phyloP scores from a whole-genome alignment of 345 rosid species.

The Brassica juncea region DNA sequence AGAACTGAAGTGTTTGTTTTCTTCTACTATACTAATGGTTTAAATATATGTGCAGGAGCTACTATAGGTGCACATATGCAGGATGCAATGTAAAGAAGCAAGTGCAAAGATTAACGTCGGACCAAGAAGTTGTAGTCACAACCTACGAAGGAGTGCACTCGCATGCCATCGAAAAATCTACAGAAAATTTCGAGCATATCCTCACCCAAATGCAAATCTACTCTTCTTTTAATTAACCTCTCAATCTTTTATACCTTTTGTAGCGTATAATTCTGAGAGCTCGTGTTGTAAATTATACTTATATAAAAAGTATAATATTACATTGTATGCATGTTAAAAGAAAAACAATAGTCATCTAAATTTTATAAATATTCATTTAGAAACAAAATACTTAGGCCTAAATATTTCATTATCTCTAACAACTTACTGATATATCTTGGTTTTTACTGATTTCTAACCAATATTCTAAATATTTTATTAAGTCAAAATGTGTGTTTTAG shows the following conservation, averaged over 20 bases:
- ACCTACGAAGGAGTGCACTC: conserved; percentile 93
- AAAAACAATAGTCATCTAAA: not conserved
- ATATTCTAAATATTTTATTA: conserved; percentile 9
- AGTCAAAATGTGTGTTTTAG: not conserved
- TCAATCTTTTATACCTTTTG: conserved; percentile 27
- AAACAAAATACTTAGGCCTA: not conserved
- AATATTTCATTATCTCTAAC: not conserved
- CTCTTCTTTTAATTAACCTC: conserved; percentile 40
- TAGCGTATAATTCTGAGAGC: conserved; percentile 1
- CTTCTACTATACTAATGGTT: not conserved
- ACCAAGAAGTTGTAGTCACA: conserved; percentile 88
- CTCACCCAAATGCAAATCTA: conserved; percentile 86
- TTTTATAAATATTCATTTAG: not conserved
- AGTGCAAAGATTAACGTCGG: conserved; percentile 75
- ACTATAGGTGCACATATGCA: conserved; percentile 79
- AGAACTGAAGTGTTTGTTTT: not conserved
- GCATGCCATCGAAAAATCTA: conserved; percentile 71
- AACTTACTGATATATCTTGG: not conserved
- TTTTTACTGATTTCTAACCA: not conserved
- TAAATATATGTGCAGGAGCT: conserved; percentile 46
- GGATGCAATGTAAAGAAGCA: conserved; percentile 98
- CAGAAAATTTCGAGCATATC: conserved; percentile 87
- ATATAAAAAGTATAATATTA: not conserved
- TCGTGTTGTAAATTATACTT: conserved; percentile 21
- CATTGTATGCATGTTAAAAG: conserved; percentile 6